Evolutionary conservation across 2,329 filamentous ascomycete species (phyloP).

Genomic region (Colletotrichum sp.): DNA sequence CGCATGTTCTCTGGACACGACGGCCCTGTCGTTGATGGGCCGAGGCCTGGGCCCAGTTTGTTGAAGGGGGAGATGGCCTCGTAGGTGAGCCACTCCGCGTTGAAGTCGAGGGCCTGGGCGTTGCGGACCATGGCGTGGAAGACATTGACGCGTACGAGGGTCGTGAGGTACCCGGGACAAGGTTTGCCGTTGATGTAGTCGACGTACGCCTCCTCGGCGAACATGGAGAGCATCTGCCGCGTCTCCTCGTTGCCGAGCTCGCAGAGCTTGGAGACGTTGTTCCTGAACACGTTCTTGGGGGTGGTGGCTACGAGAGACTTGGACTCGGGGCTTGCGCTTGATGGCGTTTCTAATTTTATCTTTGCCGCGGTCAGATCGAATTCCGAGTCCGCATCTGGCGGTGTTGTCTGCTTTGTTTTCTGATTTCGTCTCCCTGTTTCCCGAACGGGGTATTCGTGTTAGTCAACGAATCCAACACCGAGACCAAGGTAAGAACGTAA

Average conservation of each 20-base stretch:
- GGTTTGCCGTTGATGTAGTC: neutral
- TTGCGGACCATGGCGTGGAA: constrained; percentile 20
- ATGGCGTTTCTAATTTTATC: neutral
- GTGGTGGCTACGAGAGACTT: neutral
- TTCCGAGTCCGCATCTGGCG: neutral
- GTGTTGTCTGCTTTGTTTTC: neutral
- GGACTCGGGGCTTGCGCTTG: neutral
- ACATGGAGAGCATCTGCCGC: neutral
- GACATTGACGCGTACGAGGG: constrained; percentile 21
- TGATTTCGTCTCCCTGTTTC: neutral
- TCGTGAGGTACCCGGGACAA: neutral
- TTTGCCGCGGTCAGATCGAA: neutral
- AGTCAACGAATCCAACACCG: neutral
- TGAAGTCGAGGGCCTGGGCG: constrained; percentile 10
- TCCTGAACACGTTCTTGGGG: neutral
- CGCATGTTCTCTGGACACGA: constrained; percentile 23
- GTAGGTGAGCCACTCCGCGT: constrained; percentile 16
- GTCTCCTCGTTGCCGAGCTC: neutral
- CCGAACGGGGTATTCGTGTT: neutral
- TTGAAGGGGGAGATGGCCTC: constrained; percentile 26
- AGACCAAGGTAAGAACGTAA: neutral
- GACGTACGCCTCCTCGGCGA: constrained; percentile 4
- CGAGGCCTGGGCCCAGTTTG: neutral
- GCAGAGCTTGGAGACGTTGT: neutral
- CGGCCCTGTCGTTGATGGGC: neutral